A percentile compares a stretch with the other conserved stretches of the same genome.
phyloP scores from a whole-genome alignment of 441 rosid genomes.

The Adansonia madagascariensis region DNA sequence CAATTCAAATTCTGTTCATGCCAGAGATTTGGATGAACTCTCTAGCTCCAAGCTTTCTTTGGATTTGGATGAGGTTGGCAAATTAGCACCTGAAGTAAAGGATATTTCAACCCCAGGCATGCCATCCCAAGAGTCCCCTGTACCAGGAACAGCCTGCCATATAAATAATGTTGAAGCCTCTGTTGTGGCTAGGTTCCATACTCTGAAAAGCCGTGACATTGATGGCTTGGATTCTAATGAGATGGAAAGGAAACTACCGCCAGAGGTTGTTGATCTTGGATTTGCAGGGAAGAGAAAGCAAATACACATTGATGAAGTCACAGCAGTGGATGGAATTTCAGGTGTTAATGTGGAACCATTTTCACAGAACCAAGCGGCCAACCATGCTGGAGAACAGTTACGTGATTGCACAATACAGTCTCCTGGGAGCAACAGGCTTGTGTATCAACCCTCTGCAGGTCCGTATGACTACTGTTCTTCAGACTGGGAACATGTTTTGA shows the following conservation, averaged over 20 bases:
- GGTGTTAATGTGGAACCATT: constrained; percentile 25
- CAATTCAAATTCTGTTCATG: constrained; percentile 30
- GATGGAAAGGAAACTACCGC: constrained; percentile 26
- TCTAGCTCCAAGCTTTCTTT: constrained; percentile 32
- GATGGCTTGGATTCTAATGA: constrained; percentile 29
- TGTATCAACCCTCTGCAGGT: constrained; percentile 32
- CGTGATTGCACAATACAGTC: constrained; percentile 28
- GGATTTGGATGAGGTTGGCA: constrained; percentile 32
- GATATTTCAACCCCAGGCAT: not conserved
- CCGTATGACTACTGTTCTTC: constrained; percentile 50
- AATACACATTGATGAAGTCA: constrained; percentile 14
- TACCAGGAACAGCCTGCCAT: constrained; percentile 18
- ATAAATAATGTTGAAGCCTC: constrained; percentile 40
- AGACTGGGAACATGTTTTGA: constrained; percentile 75
- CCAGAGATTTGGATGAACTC: constrained; percentile 29
- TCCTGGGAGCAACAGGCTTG: not conserved
- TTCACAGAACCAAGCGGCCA: constrained; percentile 14
- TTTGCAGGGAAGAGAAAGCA: constrained; percentile 31
- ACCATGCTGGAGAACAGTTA: constrained; percentile 21
- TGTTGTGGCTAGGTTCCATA: constrained; percentile 43
- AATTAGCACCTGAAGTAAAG: constrained; percentile 27
- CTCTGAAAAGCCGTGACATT: constrained; percentile 39
- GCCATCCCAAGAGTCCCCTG: not conserved
- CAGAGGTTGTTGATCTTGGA: constrained; percentile 31
- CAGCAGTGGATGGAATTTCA: constrained; percentile 15